Evolutionary conservation across 331 rosid genomes (phyloP), one percentile per base, ranked within the genome.

Genomic region (Stylosanthes scabra): DNA sequence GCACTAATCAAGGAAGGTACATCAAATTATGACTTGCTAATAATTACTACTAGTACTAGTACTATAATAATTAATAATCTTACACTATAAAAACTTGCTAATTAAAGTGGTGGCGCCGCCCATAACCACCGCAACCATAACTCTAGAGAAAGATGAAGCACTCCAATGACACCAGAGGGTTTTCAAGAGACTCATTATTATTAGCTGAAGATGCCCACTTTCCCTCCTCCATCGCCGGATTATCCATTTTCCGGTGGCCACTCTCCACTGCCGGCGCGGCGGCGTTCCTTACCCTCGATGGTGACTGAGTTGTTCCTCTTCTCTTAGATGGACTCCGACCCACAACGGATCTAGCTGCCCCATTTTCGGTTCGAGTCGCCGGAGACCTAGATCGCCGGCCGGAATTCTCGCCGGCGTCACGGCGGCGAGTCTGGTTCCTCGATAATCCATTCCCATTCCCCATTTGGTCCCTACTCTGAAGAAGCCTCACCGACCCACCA

Each of bases 111-210:
- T 11, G 15, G 16, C 57, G 14, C 27, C 57, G 16, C 27, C 57
- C 27, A 8, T 34, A 6, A 2, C 78, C 81, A 9, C 51, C 61
- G 11, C 72, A 8, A 37, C 31, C 16, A 8, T 58, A 60, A 14
- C 11, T 28, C 66, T 75, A 93, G 28, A 93, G 88, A 61, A 93
- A 93, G 56, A 93, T 93, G 86, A 93, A 93, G 85, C 98, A 93
- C 65, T 93, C 98, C 86, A 93, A 79, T 25, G 98, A 93, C 27
- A 93, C 96, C 25, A 85, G 89, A 41, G 98, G 98, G 74, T 93
- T 91, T 27, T 93, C 98, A 34, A 93, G 70, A 2, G 95, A 89
- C 73, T 91, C 98, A 4, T 68, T 83, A n/a, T n/a, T n/a, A 28
- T 68, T 83, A 28, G 76, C 51, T 0, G 86, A 74, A 0, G 81